Conservation (phyloP, 2,329 filamentous ascomycete species). For the Hypomyces perniciosus region DNA sequence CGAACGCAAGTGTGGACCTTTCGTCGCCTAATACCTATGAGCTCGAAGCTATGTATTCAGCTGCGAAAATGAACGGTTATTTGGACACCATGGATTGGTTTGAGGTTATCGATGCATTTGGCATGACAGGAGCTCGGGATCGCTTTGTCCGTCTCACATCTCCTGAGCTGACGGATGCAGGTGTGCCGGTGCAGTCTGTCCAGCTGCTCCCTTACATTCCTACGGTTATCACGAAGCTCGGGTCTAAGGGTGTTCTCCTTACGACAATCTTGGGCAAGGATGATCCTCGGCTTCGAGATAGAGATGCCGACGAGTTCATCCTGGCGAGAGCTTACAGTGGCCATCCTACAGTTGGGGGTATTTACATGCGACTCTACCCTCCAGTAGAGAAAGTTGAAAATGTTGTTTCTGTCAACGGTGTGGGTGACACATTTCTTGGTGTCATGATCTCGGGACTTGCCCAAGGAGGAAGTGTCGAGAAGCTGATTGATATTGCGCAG, state of each 20-base stretch:
- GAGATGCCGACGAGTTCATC: constrained; percentile 62
- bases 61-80: constrained; percentile 60
- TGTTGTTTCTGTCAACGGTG: constrained; percentile 86
- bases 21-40: constrained; percentile 81
- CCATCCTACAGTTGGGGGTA: constrained; percentile 57
- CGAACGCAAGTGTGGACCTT: constrained; percentile 59
- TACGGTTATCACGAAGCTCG: constrained; percentile 78
- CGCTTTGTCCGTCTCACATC: constrained; percentile 65
- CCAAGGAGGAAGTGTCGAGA: constrained; percentile 47
- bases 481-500: constrained; percentile 74
- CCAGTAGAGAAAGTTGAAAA: constrained; percentile 61
- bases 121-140: constrained; percentile 68
- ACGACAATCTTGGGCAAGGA: constrained; percentile 62
- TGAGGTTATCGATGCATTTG: constrained; percentile 68
- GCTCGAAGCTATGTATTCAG: constrained; percentile 68
- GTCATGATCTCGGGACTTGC: constrained; percentile 75
- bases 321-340: constrained; percentile 55
- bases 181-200: constrained; percentile 75
- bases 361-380: constrained; percentile 74
- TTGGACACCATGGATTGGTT: constrained; percentile 74
- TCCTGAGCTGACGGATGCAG: constrained; percentile 63
- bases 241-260: constrained; percentile 66
- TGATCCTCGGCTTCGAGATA: constrained; percentile 60
- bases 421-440: constrained; percentile 88
- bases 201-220: constrained; percentile 87